Conservation (phyloP, 2,329 filamentous ascomycete genomes). For the Clonostachys sp. region DNA sequence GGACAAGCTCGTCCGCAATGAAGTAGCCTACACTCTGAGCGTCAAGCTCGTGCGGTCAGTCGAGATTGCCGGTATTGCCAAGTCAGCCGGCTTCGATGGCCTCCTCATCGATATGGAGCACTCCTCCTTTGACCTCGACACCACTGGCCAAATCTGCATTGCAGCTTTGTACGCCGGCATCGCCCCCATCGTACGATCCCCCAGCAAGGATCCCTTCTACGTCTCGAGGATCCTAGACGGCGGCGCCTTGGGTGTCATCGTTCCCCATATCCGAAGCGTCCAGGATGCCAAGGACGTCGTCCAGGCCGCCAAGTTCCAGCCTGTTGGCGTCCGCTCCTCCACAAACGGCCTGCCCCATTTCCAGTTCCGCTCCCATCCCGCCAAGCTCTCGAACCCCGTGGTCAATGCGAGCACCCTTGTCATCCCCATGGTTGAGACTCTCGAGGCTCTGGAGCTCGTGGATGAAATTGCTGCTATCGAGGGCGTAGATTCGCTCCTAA, state of each 20-base stretch:
- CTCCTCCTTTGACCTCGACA: conserved; percentile 16
- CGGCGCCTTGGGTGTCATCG: conserved; percentile 17
- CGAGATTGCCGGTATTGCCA: conserved; percentile 20
- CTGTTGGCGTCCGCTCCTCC: conserved; percentile 12
- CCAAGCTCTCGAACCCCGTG: conserved; percentile 9
- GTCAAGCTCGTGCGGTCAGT: conserved; percentile 13
- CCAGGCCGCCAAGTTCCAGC: conserved; percentile 13
- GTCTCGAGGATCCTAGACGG: conserved; percentile 21
- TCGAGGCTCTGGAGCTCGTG: conserved; percentile 12
- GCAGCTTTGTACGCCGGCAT: conserved; percentile 15
- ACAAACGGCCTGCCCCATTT: conserved; percentile 12
- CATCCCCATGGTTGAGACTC: conserved; percentile 18
- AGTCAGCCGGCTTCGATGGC: conserved; percentile 19
- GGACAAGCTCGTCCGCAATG: conserved; percentile 15
- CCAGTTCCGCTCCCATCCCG: conserved; percentile 5
- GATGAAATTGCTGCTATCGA: conserved; percentile 21
- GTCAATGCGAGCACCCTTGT: conserved; percentile 11
- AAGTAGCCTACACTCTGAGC: conserved; percentile 17
- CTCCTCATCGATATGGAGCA: conserved; percentile 30
- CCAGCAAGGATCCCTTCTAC: conserved; percentile 19
- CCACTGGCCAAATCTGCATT: conserved; percentile 16
- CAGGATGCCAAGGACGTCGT: conserved; percentile 13
- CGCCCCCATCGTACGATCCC: conserved; percentile 21
- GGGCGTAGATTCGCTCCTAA: conserved; percentile 20
- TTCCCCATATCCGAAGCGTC: conserved; percentile 7